Base-by-base conservation (phyloP, 208 protist genomes). In the Borovskyia barvae region DNA sequence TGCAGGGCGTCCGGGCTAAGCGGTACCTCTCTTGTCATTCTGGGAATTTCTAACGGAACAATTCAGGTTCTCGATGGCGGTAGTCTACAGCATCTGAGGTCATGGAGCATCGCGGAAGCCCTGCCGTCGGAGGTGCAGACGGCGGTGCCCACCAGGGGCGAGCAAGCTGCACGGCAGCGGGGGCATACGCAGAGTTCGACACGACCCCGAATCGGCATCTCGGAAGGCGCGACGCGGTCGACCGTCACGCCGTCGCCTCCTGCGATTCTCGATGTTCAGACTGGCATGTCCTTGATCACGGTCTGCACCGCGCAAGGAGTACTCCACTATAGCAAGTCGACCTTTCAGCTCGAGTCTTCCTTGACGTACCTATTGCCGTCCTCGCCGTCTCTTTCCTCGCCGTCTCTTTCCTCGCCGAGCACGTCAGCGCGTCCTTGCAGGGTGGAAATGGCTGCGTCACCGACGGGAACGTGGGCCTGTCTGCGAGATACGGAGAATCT, bases 31-130 rank as follows among this genome's bases (percentile, higher is more conserved):
- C 40, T 94, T 15, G 53, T 82, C 5, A 62, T 89, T 0, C 73
- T 91, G 0, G 82, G 80, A 4, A 48, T 85, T 14, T 85, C 80
- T 0, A 74, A 77, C 39, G 88, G 88, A 1, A 73, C 71, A 12
- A 43, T 92, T 29, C 70, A 77, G 32, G 55, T 94, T 19, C 36
- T 91, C 12, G 57, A 85, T 37, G 66, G 81, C n/a, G 78, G 81
- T 9, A 76, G 62, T 0, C 66, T 91, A 25, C 25, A 77, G 39
- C 22, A 45, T 29, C 48, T 72, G 36, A 53, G 65, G 7, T 20
- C 30, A 20, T 52, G 75, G 48, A 37, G 53, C 19, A 20, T 61
- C 5, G 45, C n/a, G n/a, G 43, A 39, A 19, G 36, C 32, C 9
- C 2, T 47, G n/a, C 11, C 28, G 7, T 15, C 3, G 25, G 40